Evolutionary conservation across 257 asterid species (phyloP).

Genomic region (Paraleonurus japonicus): DNA sequence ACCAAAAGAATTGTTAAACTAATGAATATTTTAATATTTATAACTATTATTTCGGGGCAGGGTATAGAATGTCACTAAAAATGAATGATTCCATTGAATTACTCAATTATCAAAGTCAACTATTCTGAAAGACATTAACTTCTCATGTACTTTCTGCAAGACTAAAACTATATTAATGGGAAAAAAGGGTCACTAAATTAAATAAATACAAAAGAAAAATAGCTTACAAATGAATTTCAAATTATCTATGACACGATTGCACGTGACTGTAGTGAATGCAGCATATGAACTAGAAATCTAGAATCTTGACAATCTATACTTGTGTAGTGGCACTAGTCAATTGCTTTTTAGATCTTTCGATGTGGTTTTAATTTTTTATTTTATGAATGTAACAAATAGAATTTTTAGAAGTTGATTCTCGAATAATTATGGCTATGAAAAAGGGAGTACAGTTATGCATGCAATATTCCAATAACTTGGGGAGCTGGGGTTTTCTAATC

Average conservation of each 20-base stretch:
- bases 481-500: too few species aligned
- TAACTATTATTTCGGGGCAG: neutral
- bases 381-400: neutral
- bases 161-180: neutral
- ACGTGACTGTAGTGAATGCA: neutral
- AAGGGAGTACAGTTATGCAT: neutral
- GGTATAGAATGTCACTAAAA: neutral
- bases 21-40: neutral
- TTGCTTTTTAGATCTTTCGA: neutral
- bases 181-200: neutral
- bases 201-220: neutral
- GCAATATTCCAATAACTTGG: neutral
- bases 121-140: neutral
- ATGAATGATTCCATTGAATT: neutral
- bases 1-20: too few species aligned
- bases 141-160: constrained; percentile 11
- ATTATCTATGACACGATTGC: neutral
- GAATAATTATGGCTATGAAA: too few species aligned
- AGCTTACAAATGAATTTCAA: neutral
- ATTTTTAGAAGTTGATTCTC: neutral
- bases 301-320: neutral
- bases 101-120: constrained; percentile 22
- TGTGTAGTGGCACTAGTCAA: neutral
- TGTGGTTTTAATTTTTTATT: neutral
- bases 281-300: neutral